phyloP scores from a whole-genome alignment of 192 early-diverging fungal species.

The Coemansia sp. region DNA sequence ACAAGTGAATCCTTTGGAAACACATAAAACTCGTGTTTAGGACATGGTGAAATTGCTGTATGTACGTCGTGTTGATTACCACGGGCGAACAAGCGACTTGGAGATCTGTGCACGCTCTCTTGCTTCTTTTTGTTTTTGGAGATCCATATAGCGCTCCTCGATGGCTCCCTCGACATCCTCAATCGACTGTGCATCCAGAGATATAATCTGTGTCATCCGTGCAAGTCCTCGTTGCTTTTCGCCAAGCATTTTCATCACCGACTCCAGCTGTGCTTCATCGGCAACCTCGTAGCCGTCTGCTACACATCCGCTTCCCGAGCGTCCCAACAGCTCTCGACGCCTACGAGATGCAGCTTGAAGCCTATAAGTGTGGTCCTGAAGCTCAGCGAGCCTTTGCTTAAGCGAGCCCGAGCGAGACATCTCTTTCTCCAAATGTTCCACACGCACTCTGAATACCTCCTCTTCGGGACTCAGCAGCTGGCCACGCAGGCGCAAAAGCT shows the following conservation, averaged over 20 bases:
- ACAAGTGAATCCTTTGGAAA: too few relatives aligned
- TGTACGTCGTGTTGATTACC: too few relatives aligned
- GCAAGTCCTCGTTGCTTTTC: constrained; percentile 69
- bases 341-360: constrained; percentile 60
- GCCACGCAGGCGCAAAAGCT: constrained; percentile 80
- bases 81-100: constrained; percentile 32
- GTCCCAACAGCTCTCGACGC: constrained; percentile 36
- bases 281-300: constrained; percentile 58
- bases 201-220: constrained; percentile 65
- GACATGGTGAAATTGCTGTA: too few relatives aligned
- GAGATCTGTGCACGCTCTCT: constrained; percentile 37
- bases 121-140: constrained; percentile 45
- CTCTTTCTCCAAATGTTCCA: constrained; percentile 75
- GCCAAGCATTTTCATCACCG: constrained; percentile 57
- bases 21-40: too few relatives aligned
- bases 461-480: constrained; percentile 81
- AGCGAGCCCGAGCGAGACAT: constrained; percentile 77
- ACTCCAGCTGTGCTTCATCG: constrained; percentile 60
- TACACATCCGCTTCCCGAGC: constrained; percentile 12
- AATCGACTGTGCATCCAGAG: constrained; percentile 59
- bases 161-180: constrained; percentile 42
- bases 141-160: constrained; percentile 38
- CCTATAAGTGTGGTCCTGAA: constrained; percentile 76
- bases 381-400: constrained; percentile 76
- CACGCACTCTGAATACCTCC: constrained; percentile 68